phyloP scores from a whole-genome alignment of 371 early-diverging fungal species.

The Rhizopus delemar region DNA sequence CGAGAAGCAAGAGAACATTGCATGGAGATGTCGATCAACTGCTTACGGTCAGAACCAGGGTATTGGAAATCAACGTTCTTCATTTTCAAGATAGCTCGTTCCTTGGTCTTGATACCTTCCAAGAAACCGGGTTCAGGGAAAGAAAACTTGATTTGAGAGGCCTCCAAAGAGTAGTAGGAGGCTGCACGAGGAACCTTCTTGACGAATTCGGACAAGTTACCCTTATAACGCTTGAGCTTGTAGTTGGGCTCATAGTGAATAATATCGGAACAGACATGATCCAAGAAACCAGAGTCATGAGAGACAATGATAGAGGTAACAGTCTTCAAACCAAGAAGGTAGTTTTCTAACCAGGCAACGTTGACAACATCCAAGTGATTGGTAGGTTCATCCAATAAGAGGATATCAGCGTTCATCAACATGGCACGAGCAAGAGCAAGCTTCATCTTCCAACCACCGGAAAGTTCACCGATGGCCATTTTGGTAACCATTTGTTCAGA shows the following conservation, averaged over 20 bases:
- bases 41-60: constrained; percentile 60
- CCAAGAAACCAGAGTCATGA: constrained; percentile 87
- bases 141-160: constrained; percentile 56
- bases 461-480: constrained; percentile 69
- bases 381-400: constrained; percentile 90
- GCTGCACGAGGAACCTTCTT: constrained; percentile 76
- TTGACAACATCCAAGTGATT: constrained; percentile 87
- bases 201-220: constrained; percentile 85
- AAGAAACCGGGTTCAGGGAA: constrained; percentile 75
- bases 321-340: constrained; percentile 67
- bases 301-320: constrained; percentile 89
- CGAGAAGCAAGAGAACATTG: constrained; percentile 70
- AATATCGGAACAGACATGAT: constrained; percentile 83
- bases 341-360: constrained; percentile 82
- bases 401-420: constrained; percentile 81
- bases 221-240: constrained; percentile 79
- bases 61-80: constrained; percentile 66
- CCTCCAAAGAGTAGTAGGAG: constrained; percentile 70
- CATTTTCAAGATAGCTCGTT: constrained; percentile 69
- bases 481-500: constrained; percentile 64
- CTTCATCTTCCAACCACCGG: constrained; percentile 92
- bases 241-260: constrained; percentile 74
- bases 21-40: constrained; percentile 59
- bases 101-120: constrained; percentile 76
- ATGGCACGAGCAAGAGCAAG: constrained; percentile 83